phyloP scores from a whole-genome alignment of 345 rosid species.

The Anacardium occidentale region DNA sequence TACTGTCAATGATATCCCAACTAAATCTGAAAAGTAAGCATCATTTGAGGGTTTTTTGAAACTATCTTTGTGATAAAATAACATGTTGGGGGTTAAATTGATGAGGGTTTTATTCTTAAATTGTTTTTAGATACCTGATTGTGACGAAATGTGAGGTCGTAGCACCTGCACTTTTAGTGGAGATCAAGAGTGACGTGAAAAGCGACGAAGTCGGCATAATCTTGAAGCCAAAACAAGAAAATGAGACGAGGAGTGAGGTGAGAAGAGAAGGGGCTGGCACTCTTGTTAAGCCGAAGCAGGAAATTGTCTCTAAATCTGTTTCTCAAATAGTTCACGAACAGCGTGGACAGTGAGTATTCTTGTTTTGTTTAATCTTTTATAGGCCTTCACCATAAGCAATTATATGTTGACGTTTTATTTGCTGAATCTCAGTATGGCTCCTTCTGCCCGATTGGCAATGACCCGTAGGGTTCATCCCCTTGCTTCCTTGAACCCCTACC shows the following conservation, averaged over 20 bases:
- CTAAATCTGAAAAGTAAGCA: conserved; percentile 69
- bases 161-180: conserved; percentile 64
- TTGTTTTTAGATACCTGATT: conserved; percentile 57
- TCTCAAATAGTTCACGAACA: conserved; percentile 81
- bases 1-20: conserved; percentile 79
- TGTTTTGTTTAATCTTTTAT: neutral
- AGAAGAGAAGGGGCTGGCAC: conserved; percentile 37
- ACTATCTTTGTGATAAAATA: neutral
- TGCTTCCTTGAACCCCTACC: conserved; percentile 89
- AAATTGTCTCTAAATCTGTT: conserved; percentile 63
- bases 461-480: conserved; percentile 92
- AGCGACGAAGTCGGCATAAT: conserved; percentile 25
- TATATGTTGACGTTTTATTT: neutral
- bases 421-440: conserved; percentile 64
- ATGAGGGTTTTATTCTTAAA: neutral
- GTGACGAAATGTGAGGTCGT: conserved; percentile 72
- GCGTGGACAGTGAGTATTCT: conserved; percentile 58
- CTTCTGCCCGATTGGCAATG: conserved; percentile 79
- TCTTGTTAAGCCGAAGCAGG: conserved; percentile 68
- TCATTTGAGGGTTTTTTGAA: neutral
- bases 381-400: neutral
- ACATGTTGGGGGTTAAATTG: neutral
- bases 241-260: conserved; percentile 28
- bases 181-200: conserved; percentile 38
- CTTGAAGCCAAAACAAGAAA: conserved; percentile 50